Evolutionary conservation across 1,139 yeast genomes (phyloP), one percentile per base, ranked within the genome.

Genomic region (Geotrichum candidum): DNA sequence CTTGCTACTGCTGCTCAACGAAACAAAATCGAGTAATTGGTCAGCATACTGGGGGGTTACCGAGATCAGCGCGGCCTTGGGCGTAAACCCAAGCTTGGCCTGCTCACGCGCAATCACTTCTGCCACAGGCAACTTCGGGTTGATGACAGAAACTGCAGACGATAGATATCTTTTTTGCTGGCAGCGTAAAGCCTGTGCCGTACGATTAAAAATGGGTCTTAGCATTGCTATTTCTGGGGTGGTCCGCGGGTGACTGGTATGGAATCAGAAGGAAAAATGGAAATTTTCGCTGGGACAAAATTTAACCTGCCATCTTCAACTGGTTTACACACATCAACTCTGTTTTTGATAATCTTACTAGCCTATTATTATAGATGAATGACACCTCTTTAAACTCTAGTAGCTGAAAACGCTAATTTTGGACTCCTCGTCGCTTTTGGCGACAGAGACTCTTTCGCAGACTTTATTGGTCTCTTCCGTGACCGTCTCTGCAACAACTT

Each of bases 1-100:
- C 61, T 11, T 52, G 18, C 23, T 22, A 13, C 23, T 22, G 54
- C 18, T 27, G 23, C 23, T 31, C 35, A 33, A 22, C 10, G 41
- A 15, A 11, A 65, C 62, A 10, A 67, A 63, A 0, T 56, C 57
- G 15, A 56, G 51, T 41, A 69, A 63, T 54, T 67, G 66, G 4
- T 57, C 48, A 22, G 70, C 70, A 29, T 63, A 63, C 51, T 66
- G 65, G 5, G 76, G 74, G n/a, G 76, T 71, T 9, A 68, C 69
- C 1, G 73, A 71, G n/a, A 69, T 59, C 11, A 69, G 25, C 23
- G 65, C 52, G 1, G 70, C 63, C 41, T 41, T 41, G n/a, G 61
- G 59, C 7, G 35, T 27, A 23, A 56, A 56, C 41, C 27, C 31
- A 10, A 55, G 59, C 3, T 61, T 56, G 11, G 53, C 18, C 31